These are phyloP conservation scores for Platanthera zijinensis DNA, from an alignment of 106 monocot species.

Conservation along the genomic window DNA sequence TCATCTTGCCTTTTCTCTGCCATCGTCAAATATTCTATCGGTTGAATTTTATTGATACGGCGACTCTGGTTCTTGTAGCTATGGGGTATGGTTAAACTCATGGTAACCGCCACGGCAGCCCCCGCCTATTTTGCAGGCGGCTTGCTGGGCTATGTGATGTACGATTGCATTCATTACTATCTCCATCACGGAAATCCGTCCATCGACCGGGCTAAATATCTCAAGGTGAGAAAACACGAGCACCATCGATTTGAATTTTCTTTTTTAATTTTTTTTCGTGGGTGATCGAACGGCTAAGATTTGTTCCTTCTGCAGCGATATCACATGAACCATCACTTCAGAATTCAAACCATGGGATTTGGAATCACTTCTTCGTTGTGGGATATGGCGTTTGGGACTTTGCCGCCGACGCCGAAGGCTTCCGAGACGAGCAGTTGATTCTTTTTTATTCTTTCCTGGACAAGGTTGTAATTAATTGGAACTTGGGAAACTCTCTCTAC, in stretches of 20 bases:
- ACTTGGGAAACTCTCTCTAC: neutral
- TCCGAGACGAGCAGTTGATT: constrained; percentile 24
- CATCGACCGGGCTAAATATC: constrained; percentile 35
- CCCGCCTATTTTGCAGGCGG: constrained; percentile 69
- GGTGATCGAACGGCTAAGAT: neutral
- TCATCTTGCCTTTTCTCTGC: too few relatives aligned
- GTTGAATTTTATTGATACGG: too few relatives aligned
- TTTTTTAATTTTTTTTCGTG: neutral
- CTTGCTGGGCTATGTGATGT: constrained; percentile 83
- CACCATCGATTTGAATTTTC: neutral
- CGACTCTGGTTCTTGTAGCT: constrained; percentile 23
- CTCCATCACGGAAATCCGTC: constrained; percentile 81
- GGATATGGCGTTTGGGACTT: constrained; percentile 67
- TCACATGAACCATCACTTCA: constrained; percentile 91
- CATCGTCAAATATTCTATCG: too few relatives aligned
- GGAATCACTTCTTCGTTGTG: constrained; percentile 83
- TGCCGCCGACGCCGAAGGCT: constrained; percentile 37
- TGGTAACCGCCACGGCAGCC: constrained; percentile 28
- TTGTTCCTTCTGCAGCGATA: constrained; percentile 38
- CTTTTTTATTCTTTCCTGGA: neutral
- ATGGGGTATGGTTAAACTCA: constrained; percentile 40
- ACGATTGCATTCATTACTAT: constrained; percentile 96
- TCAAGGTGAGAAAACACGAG: constrained; percentile 40
- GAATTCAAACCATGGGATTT: constrained; percentile 59
- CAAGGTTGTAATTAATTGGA: constrained; percentile 4